Evolutionary conservation across 768 basidiomycete species (phyloP), one percentile per base, ranked within the genome.

Genomic region (Russula compacta): DNA sequence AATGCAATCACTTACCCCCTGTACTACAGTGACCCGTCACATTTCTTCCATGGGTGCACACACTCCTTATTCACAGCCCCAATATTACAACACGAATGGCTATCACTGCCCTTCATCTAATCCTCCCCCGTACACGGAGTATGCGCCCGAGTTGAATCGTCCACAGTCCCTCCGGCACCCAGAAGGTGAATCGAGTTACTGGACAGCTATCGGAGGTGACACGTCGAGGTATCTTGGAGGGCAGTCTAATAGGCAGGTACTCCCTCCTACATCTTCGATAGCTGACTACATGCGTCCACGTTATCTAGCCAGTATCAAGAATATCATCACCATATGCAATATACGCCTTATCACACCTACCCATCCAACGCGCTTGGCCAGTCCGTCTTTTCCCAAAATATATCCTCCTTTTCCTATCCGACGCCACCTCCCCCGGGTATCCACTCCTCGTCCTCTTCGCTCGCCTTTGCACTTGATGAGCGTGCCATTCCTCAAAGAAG

Each of bases 381-480:
- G 59, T 81, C 86, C 3, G 67, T 91, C 24, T 78, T 89, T 56
- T 86, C 86, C 59, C 81, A 81, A 14, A 79, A 81, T 36, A 71
- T 77, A 4, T 83, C 87, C n/a, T 77, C 77, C 17, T 75, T 78
- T 4, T 78, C 82, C 2, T 90, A 90, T 72, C 87, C 87, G 2
- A 87, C 87, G 1, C 85, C 85, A 24, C 85, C 73, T 8, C 83
- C 82, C 17, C 85, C 85, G 1, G 79, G 79, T 12, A 82, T 87
- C 43, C 79, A 75, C 40, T 75, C 78, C n/a, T 81, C 80, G 1
- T 86, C 87, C 1, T 90, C 88, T 15, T 90, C 89, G 12, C 80
- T 89, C 58, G 88, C 89, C 5, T 78, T 78, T 70, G 89, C 89
- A 3, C 79, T 92, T 24, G 87, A 85, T 6, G 72, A 76, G 44